Conservation (phyloP, 163 green algal genomes). For the Volvox carteri region DNA sequence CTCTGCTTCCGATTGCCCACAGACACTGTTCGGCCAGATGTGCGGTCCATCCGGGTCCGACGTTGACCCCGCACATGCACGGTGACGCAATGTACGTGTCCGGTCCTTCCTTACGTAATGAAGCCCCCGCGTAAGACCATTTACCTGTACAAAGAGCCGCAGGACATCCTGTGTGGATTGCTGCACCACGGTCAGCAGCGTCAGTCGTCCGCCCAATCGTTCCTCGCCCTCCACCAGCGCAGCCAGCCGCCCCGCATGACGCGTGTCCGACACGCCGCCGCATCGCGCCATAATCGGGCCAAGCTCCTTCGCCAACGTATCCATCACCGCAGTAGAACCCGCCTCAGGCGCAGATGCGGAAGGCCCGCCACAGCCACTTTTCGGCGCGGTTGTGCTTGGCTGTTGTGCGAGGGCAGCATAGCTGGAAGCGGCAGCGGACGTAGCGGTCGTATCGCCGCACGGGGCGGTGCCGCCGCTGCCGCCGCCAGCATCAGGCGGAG, state of each 20-base stretch:
- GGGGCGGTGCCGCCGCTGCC: neutral
- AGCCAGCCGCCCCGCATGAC: conserved; percentile 6
- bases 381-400: too few species aligned
- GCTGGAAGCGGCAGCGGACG: neutral
- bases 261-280: conserved; percentile 31
- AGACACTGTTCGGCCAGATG: too few species aligned
- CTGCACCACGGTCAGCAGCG: conserved; percentile 48
- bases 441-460: neutral
- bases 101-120: too few species aligned
- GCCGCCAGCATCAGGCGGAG: neutral
- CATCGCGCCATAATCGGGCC: neutral
- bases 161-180: conserved; percentile 41
- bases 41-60: too few species aligned
- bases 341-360: neutral
- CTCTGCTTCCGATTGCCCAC: too few species aligned
- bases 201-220: conserved; percentile 44
- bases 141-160: conserved; percentile 42
- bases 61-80: too few species aligned
- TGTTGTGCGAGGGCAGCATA: too few species aligned
- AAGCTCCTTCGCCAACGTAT: conserved; percentile 9
- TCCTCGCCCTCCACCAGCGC: conserved; percentile 43
- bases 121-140: too few species aligned
- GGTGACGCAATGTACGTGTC: too few species aligned
- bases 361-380: neutral
- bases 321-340: neutral